Conservation (phyloP, 2,329 filamentous ascomycete species). For the Penicillium crustosum region DNA sequence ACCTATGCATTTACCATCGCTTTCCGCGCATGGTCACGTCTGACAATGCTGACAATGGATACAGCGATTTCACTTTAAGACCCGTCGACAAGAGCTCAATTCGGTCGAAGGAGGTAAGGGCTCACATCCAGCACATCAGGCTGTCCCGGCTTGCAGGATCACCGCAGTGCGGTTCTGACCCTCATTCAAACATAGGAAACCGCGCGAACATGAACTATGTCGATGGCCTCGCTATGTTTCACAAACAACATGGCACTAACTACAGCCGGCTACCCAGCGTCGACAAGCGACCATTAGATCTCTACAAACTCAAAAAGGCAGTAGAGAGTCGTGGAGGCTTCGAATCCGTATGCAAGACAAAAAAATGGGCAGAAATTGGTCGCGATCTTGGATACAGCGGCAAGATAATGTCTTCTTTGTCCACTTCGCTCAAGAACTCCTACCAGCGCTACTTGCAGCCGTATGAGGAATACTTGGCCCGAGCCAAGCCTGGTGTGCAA, state of each 20-base stretch:
- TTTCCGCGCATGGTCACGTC: slow-evolving; percentile 9
- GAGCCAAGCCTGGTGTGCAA: slow-evolving; percentile 93
- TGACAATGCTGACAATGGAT: slow-evolving; percentile 36
- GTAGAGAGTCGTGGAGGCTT: slow-evolving; percentile 94
- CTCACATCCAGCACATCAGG: slow-evolving; percentile 30
- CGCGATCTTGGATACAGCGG: slow-evolving; percentile 95
- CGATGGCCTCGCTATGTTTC: slow-evolving; percentile 91
- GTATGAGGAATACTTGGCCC: slow-evolving; percentile 88
- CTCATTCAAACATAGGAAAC: slow-evolving; percentile 62
- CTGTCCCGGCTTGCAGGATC: slow-evolving; percentile 26
- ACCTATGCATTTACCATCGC: background rate
- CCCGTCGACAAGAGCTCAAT: slow-evolving; percentile 93
- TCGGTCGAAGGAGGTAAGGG: slow-evolving; percentile 90
- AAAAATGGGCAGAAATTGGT: slow-evolving; percentile 99
- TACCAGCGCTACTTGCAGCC: slow-evolving; percentile 96
- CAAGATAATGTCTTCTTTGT: slow-evolving; percentile 99
- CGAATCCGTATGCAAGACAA: slow-evolving; percentile 92
- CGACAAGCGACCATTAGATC: slow-evolving; percentile 92
- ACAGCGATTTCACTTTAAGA: slow-evolving; percentile 94
- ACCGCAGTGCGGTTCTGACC: slow-evolving; percentile 41
- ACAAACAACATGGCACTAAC: slow-evolving; percentile 93
- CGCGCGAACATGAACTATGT: slow-evolving; percentile 94
- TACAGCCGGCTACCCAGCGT: slow-evolving; percentile 93
- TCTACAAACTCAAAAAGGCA: slow-evolving; percentile 95
- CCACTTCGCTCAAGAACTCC: slow-evolving; percentile 96